These are phyloP conservation scores for Knoxia roxburghii DNA, from an alignment of 257 asterid species.

Conservation along the genomic window DNA sequence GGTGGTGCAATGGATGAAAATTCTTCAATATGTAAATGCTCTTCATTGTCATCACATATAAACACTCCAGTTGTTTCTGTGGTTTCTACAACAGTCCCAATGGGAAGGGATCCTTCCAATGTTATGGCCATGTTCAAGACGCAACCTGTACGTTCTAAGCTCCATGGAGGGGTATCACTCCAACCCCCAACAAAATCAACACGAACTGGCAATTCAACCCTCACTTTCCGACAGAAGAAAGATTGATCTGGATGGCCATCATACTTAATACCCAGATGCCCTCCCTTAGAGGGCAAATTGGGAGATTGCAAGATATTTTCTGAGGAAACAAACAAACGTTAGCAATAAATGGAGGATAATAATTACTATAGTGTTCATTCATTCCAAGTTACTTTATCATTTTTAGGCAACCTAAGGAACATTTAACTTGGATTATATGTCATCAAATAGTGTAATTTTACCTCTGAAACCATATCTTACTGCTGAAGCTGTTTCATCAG, in stretches of 20 bases:
- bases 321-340: constrained; percentile 20
- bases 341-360: background rate
- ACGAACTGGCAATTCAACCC: constrained; percentile 88
- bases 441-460: constrained; percentile 14
- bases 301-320: constrained; percentile 40
- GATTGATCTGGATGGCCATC: constrained; percentile 32
- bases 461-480: constrained; percentile 87
- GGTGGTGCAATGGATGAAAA: constrained; percentile 64
- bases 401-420: background rate
- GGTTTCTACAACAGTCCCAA: constrained; percentile 73
- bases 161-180: constrained; percentile 99
- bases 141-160: constrained; percentile 92
- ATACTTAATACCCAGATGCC: constrained; percentile 29
- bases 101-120: constrained; percentile 67
- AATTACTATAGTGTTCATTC: background rate
- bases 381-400: background rate
- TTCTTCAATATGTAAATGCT: constrained; percentile 38
- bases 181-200: constrained; percentile 98
- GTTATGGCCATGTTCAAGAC: constrained; percentile 93
- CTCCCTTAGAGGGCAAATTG: constrained; percentile 20
- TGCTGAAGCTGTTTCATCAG: constrained; percentile 90
- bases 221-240: constrained; percentile 53
- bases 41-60: constrained; percentile 63
- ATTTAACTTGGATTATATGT: background rate
- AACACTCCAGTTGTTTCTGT: constrained; percentile 39